These are phyloP conservation scores for Saccharomycopsis fibuligera DNA, from an alignment of 805 yeast species.

Conservation along the genomic window DNA sequence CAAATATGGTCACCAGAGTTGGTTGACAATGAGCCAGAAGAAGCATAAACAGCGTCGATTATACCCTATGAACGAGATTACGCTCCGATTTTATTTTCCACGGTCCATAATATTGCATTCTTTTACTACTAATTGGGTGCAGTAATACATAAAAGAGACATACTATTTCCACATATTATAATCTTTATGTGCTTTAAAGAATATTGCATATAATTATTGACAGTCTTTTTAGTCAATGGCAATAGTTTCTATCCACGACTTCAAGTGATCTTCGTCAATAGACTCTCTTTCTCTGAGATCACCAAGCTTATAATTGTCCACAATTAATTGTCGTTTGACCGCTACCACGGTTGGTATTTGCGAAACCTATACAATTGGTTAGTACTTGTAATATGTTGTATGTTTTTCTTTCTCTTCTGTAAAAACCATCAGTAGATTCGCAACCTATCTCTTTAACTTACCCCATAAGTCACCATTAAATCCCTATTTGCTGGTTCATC, in stretches of 20 bases:
- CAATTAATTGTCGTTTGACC: slow-evolving; percentile 57
- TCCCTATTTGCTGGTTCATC: slow-evolving; percentile 61
- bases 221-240: slow-evolving; percentile 24
- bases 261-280: slow-evolving; percentile 27
- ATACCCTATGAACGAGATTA: too few relatives aligned
- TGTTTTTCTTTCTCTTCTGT: too few relatives aligned
- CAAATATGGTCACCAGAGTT: slow-evolving; percentile 55
- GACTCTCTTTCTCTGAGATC: slow-evolving; percentile 24
- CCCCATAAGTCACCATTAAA: slow-evolving; percentile 49
- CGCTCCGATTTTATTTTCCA: too few relatives aligned
- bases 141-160: too few relatives aligned
- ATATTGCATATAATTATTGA: too few relatives aligned
- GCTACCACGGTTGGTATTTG: slow-evolving; percentile 63
- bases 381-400: background rate
- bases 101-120: too few relatives aligned
- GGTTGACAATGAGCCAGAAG: too few relatives aligned
- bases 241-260: slow-evolving; percentile 38
- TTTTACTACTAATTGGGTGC: too few relatives aligned
- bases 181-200: too few relatives aligned
- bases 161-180: too few relatives aligned
- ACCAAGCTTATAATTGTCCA: slow-evolving; percentile 32
- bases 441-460: slow-evolving; percentile 19
- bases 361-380: slow-evolving; percentile 30
- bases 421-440: background rate
- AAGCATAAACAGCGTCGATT: too few relatives aligned